Evolutionary conservation across 352 stramenopile genomes (phyloP).

Genomic region (Pythium sp.): DNA sequence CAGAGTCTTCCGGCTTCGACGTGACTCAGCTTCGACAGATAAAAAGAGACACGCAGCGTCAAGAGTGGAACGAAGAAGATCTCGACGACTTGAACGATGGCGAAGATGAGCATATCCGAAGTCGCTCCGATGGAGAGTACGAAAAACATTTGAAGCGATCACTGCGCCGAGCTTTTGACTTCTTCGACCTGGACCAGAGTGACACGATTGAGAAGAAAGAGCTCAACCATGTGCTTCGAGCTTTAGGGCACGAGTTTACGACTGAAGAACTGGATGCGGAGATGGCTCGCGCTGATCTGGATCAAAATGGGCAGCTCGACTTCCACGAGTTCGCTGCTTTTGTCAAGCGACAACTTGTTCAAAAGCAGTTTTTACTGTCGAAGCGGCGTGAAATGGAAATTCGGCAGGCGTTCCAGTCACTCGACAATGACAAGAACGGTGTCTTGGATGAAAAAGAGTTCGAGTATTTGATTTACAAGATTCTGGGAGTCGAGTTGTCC

Average conservation of each 20-base stretch:
- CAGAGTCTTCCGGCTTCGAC: conserved; percentile 40
- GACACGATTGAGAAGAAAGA: conserved; percentile 71
- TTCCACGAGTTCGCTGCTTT: conserved; percentile 76
- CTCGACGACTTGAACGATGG: conserved; percentile 7
- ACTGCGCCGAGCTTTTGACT: conserved; percentile 67
- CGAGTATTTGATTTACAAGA: conserved; percentile 71
- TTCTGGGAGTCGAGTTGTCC: conserved; percentile 69
- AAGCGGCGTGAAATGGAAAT: conserved; percentile 73
- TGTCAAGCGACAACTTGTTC: conserved; percentile 53
- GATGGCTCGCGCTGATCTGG: conserved; percentile 57
- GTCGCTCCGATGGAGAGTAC: conserved; percentile 58
- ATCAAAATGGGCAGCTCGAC: conserved; percentile 65
- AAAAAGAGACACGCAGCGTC: conserved; percentile 20
- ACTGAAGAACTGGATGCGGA: conserved; percentile 57
- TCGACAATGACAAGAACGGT: conserved; percentile 67
- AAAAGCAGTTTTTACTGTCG: conserved; percentile 57
- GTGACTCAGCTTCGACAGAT: conserved; percentile 31
- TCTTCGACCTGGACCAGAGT: conserved; percentile 73
- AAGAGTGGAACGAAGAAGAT: not conserved
- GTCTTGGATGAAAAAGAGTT: conserved; percentile 72
- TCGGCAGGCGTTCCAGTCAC: conserved; percentile 62
- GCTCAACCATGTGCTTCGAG: conserved; percentile 59
- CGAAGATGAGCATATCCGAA: conserved; percentile 19
- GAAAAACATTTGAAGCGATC: conserved; percentile 56
- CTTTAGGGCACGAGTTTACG: conserved; percentile 70